Evolutionary conservation across 305 asterid species (phyloP).

Genomic region (Fraxinus dipetala): DNA sequence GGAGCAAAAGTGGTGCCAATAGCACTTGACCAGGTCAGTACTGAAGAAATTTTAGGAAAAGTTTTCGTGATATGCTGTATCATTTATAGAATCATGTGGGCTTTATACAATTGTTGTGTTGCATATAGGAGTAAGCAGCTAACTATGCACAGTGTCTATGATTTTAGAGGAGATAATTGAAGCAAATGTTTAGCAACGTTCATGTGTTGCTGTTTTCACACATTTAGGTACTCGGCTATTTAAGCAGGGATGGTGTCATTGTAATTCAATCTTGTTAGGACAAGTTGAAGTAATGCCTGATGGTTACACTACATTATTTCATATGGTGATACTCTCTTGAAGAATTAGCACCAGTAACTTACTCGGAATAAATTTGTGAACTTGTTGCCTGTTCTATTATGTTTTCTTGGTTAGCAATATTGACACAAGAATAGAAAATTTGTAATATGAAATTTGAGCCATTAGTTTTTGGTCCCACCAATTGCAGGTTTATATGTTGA

Average conservation of each 20-base stretch:
- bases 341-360: background rate
- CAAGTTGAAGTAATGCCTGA: background rate
- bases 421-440: background rate
- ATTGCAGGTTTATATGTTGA: constrained; percentile 86
- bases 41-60: background rate
- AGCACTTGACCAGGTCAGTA: constrained; percentile 80
- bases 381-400: background rate
- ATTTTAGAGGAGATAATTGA: background rate
- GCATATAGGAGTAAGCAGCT: background rate
- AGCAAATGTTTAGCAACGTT: background rate
- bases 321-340: background rate
- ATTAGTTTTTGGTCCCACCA: background rate
- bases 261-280: background rate
- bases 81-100: background rate
- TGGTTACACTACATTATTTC: background rate
- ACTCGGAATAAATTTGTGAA: background rate
- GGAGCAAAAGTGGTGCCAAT: constrained; percentile 92
- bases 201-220: background rate
- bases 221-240: background rate
- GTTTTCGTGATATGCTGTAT: constrained; percentile 8
- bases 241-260: background rate
- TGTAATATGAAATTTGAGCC: background rate
- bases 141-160: background rate
- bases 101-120: background rate
- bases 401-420: background rate